Percentiles rank a stretch among this genome's conserved stretches.
Evolutionary conservation across 345 rosid species (phyloP).

Genomic region (Heritiera littoralis): DNA sequence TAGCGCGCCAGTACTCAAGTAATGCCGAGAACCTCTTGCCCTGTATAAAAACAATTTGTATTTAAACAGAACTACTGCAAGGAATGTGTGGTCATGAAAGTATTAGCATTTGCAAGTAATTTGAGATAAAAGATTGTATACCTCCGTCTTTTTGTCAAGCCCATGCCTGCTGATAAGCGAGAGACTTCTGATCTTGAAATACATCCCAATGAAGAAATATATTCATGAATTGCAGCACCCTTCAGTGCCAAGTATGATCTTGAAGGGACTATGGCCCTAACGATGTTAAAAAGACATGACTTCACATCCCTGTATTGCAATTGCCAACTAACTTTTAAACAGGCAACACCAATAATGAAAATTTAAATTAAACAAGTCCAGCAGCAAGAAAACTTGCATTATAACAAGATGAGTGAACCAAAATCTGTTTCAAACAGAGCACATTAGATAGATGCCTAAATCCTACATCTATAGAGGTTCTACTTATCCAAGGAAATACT

Average conservation of each 20-base stretch:
- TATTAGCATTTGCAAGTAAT: neutral
- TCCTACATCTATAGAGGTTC: neutral
- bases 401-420: neutral
- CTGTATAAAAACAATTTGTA: conserved; percentile 35
- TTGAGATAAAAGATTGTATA: conserved; percentile 24
- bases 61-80: conserved; percentile 4
- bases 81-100: neutral
- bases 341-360: neutral
- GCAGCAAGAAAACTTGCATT: neutral
- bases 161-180: conserved; percentile 44
- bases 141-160: conserved; percentile 51
- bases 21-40: conserved; percentile 61
- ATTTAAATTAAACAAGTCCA: neutral
- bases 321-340: neutral
- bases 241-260: conserved; percentile 52
- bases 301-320: conserved; percentile 53
- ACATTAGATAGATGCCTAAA: neutral
- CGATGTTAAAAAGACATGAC: conserved; percentile 37
- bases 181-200: conserved; percentile 72
- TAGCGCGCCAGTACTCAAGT: conserved; percentile 59
- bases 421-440: conserved; percentile 2
- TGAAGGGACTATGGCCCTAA: conserved; percentile 58
- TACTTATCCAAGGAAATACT: neutral
- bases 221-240: conserved; percentile 69
- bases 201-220: conserved; percentile 59